These are phyloP conservation scores for Hyphopichia buzzinii DNA, from an alignment of 1,139 yeast genomes.

Conservation along the genomic window DNA sequence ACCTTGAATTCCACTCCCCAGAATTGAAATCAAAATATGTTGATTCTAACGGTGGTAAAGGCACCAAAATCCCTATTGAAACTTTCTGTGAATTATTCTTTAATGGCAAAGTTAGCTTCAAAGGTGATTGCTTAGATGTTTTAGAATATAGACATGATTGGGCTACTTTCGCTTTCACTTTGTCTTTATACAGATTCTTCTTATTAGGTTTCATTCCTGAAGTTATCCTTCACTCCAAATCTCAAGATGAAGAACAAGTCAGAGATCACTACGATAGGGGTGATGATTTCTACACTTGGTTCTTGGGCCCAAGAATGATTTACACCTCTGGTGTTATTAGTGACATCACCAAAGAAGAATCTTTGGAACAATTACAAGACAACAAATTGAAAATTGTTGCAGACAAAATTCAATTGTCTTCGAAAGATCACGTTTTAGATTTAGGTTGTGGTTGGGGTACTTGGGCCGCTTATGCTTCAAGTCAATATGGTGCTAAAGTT, in stretches of 20 bases:
- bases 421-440: slow-evolving; percentile 77
- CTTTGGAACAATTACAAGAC: slow-evolving; percentile 86
- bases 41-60: slow-evolving; percentile 52
- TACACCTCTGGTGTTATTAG: slow-evolving; percentile 85
- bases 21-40: slow-evolving; percentile 69
- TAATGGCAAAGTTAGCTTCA: slow-evolving; percentile 80
- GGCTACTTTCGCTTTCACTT: slow-evolving; percentile 80
- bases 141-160: slow-evolving; percentile 90
- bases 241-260: slow-evolving; percentile 95
- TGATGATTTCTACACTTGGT: slow-evolving; percentile 93
- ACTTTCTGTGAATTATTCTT: slow-evolving; percentile 89
- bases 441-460: slow-evolving; percentile 98
- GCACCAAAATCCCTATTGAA: slow-evolving; percentile 84
- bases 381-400: slow-evolving; percentile 86
- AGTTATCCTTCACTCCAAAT: slow-evolving; percentile 85
- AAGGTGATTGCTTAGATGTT: slow-evolving; percentile 83
- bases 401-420: slow-evolving; percentile 73
- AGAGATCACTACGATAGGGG: slow-evolving; percentile 96
- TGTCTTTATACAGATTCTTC: slow-evolving; percentile 76
- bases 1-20: slow-evolving; percentile 78
- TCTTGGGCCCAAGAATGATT: slow-evolving; percentile 92
- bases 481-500: slow-evolving; percentile 79
- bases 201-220: slow-evolving; percentile 90
- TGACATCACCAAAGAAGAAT: slow-evolving; percentile 69
- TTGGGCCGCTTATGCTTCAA: slow-evolving; percentile 79